Conservation (phyloP, 2,329 filamentous ascomycete species). For the Lachnellula willkommii region DNA sequence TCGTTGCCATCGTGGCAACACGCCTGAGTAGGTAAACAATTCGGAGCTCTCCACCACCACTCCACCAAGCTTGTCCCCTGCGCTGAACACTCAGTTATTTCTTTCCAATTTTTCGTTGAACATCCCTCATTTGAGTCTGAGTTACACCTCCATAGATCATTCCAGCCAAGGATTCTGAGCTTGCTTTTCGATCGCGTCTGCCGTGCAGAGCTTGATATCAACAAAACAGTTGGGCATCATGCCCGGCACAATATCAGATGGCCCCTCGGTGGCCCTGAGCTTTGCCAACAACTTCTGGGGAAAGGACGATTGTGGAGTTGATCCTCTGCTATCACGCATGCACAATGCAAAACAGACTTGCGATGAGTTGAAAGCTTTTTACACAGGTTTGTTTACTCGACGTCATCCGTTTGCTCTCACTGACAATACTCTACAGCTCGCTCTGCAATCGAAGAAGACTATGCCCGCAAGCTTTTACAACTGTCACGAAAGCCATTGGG, state of each 20-base stretch:
- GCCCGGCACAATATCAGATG: constrained; percentile 31
- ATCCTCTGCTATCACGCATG: constrained; percentile 89
- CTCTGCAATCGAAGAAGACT: constrained; percentile 93
- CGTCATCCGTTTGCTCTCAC: not conserved
- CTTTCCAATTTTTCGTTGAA: constrained; percentile 9
- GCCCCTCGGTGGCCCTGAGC: constrained; percentile 34
- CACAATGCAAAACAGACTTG: constrained; percentile 88
- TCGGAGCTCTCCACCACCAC: not conserved
- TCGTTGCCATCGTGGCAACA: not conserved
- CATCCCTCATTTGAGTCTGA: not conserved
- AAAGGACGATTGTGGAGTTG: constrained; percentile 94
- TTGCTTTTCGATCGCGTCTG: not conserved
- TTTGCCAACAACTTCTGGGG: constrained; percentile 99
- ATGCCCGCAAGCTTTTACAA: constrained; percentile 79
- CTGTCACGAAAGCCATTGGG: constrained; percentile 85
- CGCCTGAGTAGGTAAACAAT: not conserved
- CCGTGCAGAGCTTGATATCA: not conserved
- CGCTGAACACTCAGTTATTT: constrained; percentile 4
- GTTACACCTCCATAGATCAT: not conserved
- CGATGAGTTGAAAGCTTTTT: constrained; percentile 90
- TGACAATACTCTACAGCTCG: constrained; percentile 52
- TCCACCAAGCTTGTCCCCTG: constrained; percentile 9
- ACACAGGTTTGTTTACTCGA: constrained; percentile 56
- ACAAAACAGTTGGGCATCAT: constrained; percentile 20
- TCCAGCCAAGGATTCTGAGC: not conserved